Evolutionary conservation across 2,329 filamentous ascomycete species (phyloP).

Genomic region (Cercospora nicotianae): DNA sequence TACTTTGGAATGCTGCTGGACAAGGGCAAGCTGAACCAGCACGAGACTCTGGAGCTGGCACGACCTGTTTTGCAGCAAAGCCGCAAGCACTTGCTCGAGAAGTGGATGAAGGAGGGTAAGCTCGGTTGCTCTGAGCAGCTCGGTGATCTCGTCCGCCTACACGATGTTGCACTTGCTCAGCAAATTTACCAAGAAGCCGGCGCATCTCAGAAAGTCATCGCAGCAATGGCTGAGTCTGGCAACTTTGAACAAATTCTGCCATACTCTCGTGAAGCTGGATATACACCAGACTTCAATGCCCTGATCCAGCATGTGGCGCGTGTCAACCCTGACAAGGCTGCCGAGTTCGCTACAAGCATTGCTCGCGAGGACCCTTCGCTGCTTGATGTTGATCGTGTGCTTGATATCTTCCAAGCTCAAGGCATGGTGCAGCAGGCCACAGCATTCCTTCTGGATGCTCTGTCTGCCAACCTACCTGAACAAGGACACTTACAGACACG

Average conservation of each 20-base stretch:
- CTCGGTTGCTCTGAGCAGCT: constrained; percentile 94
- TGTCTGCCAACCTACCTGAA: constrained; percentile 92
- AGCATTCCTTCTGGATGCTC: constrained; percentile 92
- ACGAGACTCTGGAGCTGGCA: constrained; percentile 91
- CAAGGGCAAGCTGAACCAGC: constrained; percentile 87
- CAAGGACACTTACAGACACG: constrained; percentile 92
- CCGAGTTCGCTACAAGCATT: constrained; percentile 89
- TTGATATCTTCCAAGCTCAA: constrained; percentile 97
- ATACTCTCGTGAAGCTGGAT: constrained; percentile 80
- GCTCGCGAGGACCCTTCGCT: constrained; percentile 86
- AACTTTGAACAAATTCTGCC: constrained; percentile 96
- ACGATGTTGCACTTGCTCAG: constrained; percentile 85
- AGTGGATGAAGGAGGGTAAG: constrained; percentile 97
- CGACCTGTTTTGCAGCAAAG: constrained; percentile 90
- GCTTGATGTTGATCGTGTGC: constrained; percentile 89
- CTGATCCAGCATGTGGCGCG: constrained; percentile 85
- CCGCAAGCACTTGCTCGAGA: constrained; percentile 92
- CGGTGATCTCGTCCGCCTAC: constrained; percentile 86
- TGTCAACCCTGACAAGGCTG: constrained; percentile 73
- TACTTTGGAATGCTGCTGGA: constrained; percentile 98
- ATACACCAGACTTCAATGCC: constrained; percentile 92
- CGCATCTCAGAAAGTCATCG: constrained; percentile 88
- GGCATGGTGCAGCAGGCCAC: constrained; percentile 97
- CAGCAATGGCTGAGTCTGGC: constrained; percentile 89
- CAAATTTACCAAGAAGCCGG: constrained; percentile 89